Base-by-base conservation (phyloP, 2,329 filamentous ascomycete species). In the Sporothrix protearum region DNA sequence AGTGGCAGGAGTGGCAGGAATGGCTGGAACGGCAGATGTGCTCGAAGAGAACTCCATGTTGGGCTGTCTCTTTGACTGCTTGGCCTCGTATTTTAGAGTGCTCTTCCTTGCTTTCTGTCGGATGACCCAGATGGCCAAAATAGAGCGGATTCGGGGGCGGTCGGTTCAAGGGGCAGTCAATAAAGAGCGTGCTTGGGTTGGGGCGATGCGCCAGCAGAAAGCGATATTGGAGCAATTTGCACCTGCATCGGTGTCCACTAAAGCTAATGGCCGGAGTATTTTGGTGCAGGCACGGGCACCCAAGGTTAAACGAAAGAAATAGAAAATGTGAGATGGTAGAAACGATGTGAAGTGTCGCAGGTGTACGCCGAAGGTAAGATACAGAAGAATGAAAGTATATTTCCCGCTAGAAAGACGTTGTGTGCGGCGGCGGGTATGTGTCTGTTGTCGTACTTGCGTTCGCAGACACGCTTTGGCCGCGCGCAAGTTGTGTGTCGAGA, bases 21-120 rank as follows among this genome's bases (percentile, higher is more conserved):
- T 30, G 5, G 64, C 64, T 67, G 64, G 28, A 49, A 16, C 19
- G 39, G 64, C 64, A 67, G 64, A 67, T 3, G 70, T 61, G 19
- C 19, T 12, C 33, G 73, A 49, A 53, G 64, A 39, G 45, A 68
- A 39, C 71, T 75, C 74, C 74, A 75, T 75, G 67, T 45, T 70
- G 72, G 67, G 51, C 51, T 22, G 57, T 69, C 30, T 47, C 67
- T 25, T 25, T 69, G 72, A 47, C 30, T 55, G 68, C 42, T 59
- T 39, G 39, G 69, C 39, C 45, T 69, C 49, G 36, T 49, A 45
- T 47, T 67, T 68, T 57, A 30, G 28, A 69, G n/a, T 36, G 28
- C 45, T 16, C 36, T 70, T 25, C n/a, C 42, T 51, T 30, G 33
- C 57, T 70, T 68, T 47, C 22, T 25, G 39, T 55, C 51, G 19